Evolutionary conservation across 495 filamentous ascomycete species (phyloP).

Genomic region (Endocarpon pusillum): DNA sequence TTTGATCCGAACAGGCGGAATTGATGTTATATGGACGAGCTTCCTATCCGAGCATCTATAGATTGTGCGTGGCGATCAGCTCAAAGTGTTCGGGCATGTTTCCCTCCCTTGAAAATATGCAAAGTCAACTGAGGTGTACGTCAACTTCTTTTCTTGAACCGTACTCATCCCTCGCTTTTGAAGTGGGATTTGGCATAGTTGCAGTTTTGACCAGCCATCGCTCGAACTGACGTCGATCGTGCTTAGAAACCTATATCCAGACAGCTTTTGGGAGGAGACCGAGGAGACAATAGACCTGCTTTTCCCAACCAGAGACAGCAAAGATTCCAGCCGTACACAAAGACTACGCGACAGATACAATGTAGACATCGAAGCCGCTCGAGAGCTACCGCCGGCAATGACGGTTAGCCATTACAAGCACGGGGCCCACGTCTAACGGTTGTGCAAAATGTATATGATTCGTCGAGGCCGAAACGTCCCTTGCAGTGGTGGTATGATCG

Average conservation of each 20-base stretch:
- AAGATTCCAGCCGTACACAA: neutral
- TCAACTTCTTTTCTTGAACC: too few species aligned
- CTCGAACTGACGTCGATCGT: too few species aligned
- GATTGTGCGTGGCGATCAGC: too few species aligned
- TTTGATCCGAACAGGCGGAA: neutral
- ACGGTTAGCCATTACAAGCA: too few species aligned
- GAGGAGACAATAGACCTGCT: neutral
- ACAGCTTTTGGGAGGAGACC: neutral
- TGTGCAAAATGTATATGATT: neutral
- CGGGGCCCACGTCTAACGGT: neutral
- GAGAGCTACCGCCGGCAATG: too few species aligned
- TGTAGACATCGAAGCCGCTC: neutral
- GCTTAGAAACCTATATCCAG: neutral
- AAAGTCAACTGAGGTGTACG: too few species aligned
- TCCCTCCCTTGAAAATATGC: too few species aligned
- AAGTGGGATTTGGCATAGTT: too few species aligned
- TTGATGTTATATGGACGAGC: neutral
- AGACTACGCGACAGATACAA: neutral
- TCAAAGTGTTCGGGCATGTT: too few species aligned
- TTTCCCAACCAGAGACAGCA: neutral
- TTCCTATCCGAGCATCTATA: neutral
- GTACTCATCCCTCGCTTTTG: too few species aligned
- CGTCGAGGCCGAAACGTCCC: neutral
- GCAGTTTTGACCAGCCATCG: too few species aligned
- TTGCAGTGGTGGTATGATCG: constrained; percentile 1